These are phyloP conservation scores for Polytrichum commune DNA, from an alignment of 225 moss, liverwort and hornwort species.

Conservation along the genomic window DNA sequence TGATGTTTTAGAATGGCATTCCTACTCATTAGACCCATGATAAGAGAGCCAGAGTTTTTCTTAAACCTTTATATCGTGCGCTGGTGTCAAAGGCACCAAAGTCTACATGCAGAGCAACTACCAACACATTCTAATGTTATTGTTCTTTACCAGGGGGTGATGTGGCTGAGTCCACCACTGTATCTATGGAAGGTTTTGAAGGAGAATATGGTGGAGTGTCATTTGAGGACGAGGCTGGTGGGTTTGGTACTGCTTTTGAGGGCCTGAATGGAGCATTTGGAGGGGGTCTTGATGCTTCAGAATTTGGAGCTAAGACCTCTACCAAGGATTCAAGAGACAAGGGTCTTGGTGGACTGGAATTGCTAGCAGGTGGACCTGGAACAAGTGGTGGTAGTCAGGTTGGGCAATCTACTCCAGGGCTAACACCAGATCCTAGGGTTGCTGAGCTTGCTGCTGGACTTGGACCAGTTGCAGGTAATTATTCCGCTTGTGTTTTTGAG, in stretches of 20 bases:
- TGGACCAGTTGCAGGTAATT: constrained; percentile 48
- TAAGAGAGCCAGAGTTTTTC: too few relatives aligned
- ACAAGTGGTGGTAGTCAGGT: constrained; percentile 38
- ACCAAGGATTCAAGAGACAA: constrained; percentile 53
- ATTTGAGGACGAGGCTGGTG: constrained; percentile 95
- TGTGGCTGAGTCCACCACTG: constrained; percentile 54
- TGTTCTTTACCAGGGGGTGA: constrained; percentile 39
- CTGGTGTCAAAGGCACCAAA: too few relatives aligned
- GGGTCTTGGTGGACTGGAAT: constrained; percentile 85
- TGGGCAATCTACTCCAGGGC: constrained; percentile 25
- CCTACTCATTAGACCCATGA: too few relatives aligned
- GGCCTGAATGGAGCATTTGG: constrained; percentile 97
- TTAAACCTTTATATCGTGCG: too few relatives aligned
- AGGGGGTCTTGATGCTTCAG: constrained; percentile 93
- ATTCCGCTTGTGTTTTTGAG: too few relatives aligned
- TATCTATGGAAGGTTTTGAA: constrained; percentile 92
- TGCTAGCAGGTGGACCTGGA: constrained; percentile 72
- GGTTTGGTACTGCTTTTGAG: constrained; percentile 96
- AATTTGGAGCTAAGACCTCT: constrained; percentile 81
- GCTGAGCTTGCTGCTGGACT: constrained; percentile 47
- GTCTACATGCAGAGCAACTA: too few relatives aligned
- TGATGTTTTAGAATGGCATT: constrained; percentile 1
- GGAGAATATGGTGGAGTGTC: constrained; percentile 94
- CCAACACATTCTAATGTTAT: too few relatives aligned
- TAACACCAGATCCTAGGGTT: constrained; percentile 36